Percentiles rank a stretch among this genome's conserved stretches.
These are phyloP conservation scores for Epichloe coenophiala DNA, from an alignment of 2,329 filamentous ascomycete genomes.

Conservation along the genomic window DNA sequence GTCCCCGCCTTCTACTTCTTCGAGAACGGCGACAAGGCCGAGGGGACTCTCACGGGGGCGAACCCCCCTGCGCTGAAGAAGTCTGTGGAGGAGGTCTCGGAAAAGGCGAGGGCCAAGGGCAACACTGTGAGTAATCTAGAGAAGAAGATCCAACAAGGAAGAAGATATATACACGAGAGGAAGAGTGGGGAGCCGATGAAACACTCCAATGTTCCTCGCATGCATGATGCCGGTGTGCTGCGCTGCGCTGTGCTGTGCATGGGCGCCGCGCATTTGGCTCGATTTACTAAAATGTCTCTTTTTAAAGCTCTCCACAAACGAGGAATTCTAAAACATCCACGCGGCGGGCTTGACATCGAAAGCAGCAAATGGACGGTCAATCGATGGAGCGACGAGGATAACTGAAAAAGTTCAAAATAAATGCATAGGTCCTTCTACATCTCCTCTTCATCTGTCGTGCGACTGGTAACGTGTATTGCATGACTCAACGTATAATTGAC, in stretches of 20 bases:
- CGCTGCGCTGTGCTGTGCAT: too few relatives aligned
- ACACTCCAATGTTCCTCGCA: too few relatives aligned
- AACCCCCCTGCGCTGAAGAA: constrained; percentile 21
- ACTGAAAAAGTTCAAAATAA: too few relatives aligned
- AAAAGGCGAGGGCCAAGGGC: constrained; percentile 14
- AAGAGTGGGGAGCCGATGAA: background rate
- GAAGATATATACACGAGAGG: background rate
- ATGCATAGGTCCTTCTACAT: too few relatives aligned
- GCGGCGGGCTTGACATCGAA: background rate
- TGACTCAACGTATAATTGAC: too few relatives aligned
- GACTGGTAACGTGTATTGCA: too few relatives aligned
- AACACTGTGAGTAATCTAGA: constrained; percentile 4
- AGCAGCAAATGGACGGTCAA: too few relatives aligned
- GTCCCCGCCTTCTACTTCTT: constrained; percentile 51
- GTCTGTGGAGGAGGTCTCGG: constrained; percentile 11
- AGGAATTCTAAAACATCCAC: constrained; percentile 9
- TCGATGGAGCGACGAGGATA: too few relatives aligned
- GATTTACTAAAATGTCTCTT: background rate
- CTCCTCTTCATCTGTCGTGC: too few relatives aligned
- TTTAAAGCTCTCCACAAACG: constrained; percentile 11
- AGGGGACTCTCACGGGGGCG: constrained; percentile 29
- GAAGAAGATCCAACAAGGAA: background rate
- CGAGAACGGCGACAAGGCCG: constrained; percentile 33
- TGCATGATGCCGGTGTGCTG: too few relatives aligned
- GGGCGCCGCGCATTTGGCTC: background rate